phyloP scores from a whole-genome alignment of 805 yeast species.

The Nakazawaea ambrosiae region DNA sequence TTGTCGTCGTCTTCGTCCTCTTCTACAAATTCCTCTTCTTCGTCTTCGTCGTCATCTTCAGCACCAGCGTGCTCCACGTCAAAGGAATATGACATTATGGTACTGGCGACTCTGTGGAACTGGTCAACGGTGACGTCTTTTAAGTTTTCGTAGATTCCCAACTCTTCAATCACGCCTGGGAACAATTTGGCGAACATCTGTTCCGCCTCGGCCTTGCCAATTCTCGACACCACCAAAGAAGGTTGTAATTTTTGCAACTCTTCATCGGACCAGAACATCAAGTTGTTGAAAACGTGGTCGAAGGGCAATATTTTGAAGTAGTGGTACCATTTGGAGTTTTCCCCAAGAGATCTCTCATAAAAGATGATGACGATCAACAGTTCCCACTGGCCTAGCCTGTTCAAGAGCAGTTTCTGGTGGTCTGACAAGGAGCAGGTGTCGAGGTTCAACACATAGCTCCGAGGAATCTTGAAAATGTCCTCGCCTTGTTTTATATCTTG shows the following conservation, averaged over 20 bases:
- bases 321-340: conserved; percentile 53
- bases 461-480: conserved; percentile 62
- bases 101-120: conserved; percentile 68
- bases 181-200: conserved; percentile 45
- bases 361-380: conserved; percentile 62
- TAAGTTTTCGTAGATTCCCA: conserved; percentile 27
- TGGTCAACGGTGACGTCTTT: conserved; percentile 39
- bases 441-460: conserved; percentile 49
- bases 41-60: conserved; percentile 21
- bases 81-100: conserved; percentile 86
- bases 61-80: conserved; percentile 50
- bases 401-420: conserved; percentile 27
- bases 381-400: conserved; percentile 64
- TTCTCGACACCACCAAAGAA: conserved; percentile 58
- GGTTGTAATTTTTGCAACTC: conserved; percentile 58
- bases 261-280: conserved; percentile 72
- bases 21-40: conserved; percentile 23
- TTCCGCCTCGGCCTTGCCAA: conserved; percentile 65
- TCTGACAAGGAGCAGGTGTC: conserved; percentile 43
- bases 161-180: conserved; percentile 29
- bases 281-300: conserved; percentile 41
- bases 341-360: conserved; percentile 46
- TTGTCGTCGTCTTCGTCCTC: conserved; percentile 16
- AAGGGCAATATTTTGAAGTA: conserved; percentile 71
- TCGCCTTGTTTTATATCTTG: conserved; percentile 59